These are phyloP conservation scores for Boletellus emodensis DNA, from an alignment of 768 basidiomycete species.

Conservation along the genomic window DNA sequence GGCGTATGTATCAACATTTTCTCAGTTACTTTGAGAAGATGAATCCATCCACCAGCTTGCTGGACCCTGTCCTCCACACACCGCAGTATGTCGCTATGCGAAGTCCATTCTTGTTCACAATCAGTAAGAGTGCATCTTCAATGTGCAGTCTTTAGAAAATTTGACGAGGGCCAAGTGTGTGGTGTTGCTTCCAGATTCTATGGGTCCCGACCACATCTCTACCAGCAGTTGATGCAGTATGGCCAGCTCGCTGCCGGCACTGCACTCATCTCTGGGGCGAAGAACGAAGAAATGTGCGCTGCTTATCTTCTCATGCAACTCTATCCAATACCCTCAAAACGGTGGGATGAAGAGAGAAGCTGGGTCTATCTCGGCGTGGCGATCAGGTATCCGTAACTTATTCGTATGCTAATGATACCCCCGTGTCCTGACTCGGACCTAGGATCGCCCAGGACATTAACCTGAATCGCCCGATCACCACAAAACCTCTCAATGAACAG, in stretches of 20 bases:
- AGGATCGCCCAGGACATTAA: slow-evolving; percentile 90
- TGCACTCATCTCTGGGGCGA: slow-evolving; percentile 69
- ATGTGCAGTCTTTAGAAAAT: background rate
- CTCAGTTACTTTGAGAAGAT: slow-evolving; percentile 71
- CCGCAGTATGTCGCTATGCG: slow-evolving; percentile 76
- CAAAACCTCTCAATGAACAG: slow-evolving; percentile 72
- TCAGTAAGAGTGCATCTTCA: slow-evolving; percentile 52
- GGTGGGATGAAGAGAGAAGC: slow-evolving; percentile 87
- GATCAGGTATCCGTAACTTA: slow-evolving; percentile 54
- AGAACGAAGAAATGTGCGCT: slow-evolving; percentile 80
- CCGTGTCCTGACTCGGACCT: slow-evolving; percentile 8
- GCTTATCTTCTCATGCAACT: slow-evolving; percentile 80
- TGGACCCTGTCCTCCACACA: slow-evolving; percentile 83
- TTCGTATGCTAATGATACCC: background rate
- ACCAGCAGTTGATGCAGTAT: slow-evolving; percentile 66
- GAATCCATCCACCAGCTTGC: slow-evolving; percentile 72
- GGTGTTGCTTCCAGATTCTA: slow-evolving; percentile 85
- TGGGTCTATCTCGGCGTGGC: slow-evolving; percentile 90
- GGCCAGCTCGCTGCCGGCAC: slow-evolving; percentile 75
- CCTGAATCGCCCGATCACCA: slow-evolving; percentile 71
- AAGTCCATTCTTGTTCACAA: slow-evolving; percentile 89
- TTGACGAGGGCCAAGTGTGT: slow-evolving; percentile 55
- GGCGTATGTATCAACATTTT: slow-evolving; percentile 3
- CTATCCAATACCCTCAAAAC: slow-evolving; percentile 67
- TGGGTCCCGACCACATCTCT: slow-evolving; percentile 63